Base-by-base conservation (phyloP, 768 basidiomycete genomes). In the Boletus rex-veris region DNA sequence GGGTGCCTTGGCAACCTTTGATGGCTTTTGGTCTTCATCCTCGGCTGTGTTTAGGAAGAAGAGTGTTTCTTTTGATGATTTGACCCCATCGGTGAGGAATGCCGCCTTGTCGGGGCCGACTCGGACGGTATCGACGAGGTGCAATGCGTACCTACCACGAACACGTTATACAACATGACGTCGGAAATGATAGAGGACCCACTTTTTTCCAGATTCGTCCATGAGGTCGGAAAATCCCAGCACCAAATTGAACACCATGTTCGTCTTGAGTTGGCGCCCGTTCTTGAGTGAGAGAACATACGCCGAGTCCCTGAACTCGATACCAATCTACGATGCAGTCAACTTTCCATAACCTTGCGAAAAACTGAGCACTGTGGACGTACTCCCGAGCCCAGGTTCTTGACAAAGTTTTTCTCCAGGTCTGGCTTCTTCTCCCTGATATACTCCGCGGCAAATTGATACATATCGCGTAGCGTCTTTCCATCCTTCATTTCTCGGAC, bases 291-390 rank as follows among this genome's bases (percentile, higher is more conserved):
- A 88, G 36, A 98, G 74, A 12, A 94, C 73, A 68, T 94, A 97
- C 0, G 84, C 76, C 10, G 87, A 83, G 66, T 99, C 96, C 39
- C 94, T 84, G 74, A 95, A 98, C 69, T 99, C 96, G 66, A 98
- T 83, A 7, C 96, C 96, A 69, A 86, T 98, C 95, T 98, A 61
- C n/a, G 19, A 43, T 36, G 35, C 12, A 18, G 33, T 63, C 37
- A 57, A 37, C 19, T 38, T 38, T 5, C 5, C 21, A 10, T 11
- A 5, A 35, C 6, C 10, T 11, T 42, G 30, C 15, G 14, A 44
- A 48, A 41, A 2, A 10, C 14, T 6, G n/a, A 45, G 24, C 30
- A 45, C 16, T 3, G 16, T 39, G 1, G 21, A 74, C 86, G 62
- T 68, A 96, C 94, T 21, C 85, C 89, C 66, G 94, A 95, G 3